A percentile compares a stretch with the other conserved stretches of the same genome.
Conservation (phyloP, 306 rosid species). For the Hylodesmum podocarpum region DNA sequence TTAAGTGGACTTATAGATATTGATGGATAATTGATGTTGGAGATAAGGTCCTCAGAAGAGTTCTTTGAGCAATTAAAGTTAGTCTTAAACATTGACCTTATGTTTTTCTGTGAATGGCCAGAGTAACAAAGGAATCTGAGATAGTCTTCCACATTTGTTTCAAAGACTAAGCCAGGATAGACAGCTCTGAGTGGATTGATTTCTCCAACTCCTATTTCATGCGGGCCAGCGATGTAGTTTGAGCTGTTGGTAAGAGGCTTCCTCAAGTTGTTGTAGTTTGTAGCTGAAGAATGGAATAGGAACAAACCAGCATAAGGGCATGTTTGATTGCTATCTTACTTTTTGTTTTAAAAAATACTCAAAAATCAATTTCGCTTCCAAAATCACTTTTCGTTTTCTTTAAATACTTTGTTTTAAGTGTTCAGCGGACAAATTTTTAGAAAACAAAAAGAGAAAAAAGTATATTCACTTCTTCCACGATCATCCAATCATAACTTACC, state of each 20-base stretch:
- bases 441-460: no score
- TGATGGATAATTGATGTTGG: slow-evolving; percentile 84
- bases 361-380: neutral
- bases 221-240: slow-evolving; percentile 57
- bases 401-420: no score
- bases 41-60: slow-evolving; percentile 65
- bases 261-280: slow-evolving; percentile 60
- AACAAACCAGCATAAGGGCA: slow-evolving; percentile 4
- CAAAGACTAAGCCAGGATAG: slow-evolving; percentile 83
- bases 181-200: slow-evolving; percentile 77
- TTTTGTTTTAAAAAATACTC: neutral
- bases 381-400: no score
- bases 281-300: slow-evolving; percentile 55
- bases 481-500: no score
- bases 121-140: slow-evolving; percentile 74
- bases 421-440: no score
- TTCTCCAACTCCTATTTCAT: slow-evolving; percentile 89
- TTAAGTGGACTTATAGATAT: slow-evolving; percentile 61
- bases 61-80: slow-evolving; percentile 70
- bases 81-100: slow-evolving; percentile 58
- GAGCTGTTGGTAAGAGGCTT: slow-evolving; percentile 72
- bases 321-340: neutral
- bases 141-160: slow-evolving; percentile 52
- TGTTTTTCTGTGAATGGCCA: slow-evolving; percentile 62
- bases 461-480: no score